Evolutionary conservation across 2,329 filamentous ascomycete genomes (phyloP).

Genomic region (Phyllosticta capitalensis): DNA sequence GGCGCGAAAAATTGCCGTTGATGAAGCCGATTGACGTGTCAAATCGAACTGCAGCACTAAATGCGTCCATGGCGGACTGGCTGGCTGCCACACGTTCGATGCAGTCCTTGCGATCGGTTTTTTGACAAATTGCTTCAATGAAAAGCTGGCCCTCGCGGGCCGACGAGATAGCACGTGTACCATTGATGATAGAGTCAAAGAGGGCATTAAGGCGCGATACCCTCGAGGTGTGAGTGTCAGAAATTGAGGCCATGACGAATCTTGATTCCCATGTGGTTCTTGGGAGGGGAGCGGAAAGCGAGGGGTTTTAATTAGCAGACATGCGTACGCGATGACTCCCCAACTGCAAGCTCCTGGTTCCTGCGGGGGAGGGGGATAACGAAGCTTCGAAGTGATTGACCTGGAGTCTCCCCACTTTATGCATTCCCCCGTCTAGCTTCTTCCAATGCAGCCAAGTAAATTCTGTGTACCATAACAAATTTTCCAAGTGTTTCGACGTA

Average conservation of each 20-base stretch:
- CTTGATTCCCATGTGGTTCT: not conserved
- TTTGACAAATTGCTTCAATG: constrained; percentile 38
- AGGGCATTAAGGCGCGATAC: constrained; percentile 27
- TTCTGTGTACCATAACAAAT: too few species aligned
- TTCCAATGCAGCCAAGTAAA: too few species aligned
- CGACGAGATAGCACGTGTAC: constrained; percentile 29
- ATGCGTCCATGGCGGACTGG: constrained; percentile 19
- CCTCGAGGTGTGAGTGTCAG: constrained; percentile 13
- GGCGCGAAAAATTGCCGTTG: constrained; percentile 26
- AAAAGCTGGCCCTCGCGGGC: constrained; percentile 35
- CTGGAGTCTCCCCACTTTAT: too few species aligned
- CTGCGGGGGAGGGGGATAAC: too few species aligned
- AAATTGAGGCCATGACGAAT: not conserved
- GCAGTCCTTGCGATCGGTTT: constrained; percentile 32
- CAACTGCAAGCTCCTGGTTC: too few species aligned
- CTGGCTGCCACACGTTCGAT: constrained; percentile 25
- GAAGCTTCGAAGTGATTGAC: too few species aligned
- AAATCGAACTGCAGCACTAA: constrained; percentile 36
- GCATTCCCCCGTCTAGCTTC: too few species aligned
- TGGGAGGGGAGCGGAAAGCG: too few species aligned
- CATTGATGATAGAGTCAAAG: constrained; percentile 32
- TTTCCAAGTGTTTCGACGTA: too few species aligned
- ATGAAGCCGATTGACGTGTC: constrained; percentile 36
- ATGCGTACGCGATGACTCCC: too few species aligned
- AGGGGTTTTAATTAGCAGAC: too few species aligned